Conservation (phyloP, 139 green algal genomes). For the Pseudopediastrum boryanum region DNA sequence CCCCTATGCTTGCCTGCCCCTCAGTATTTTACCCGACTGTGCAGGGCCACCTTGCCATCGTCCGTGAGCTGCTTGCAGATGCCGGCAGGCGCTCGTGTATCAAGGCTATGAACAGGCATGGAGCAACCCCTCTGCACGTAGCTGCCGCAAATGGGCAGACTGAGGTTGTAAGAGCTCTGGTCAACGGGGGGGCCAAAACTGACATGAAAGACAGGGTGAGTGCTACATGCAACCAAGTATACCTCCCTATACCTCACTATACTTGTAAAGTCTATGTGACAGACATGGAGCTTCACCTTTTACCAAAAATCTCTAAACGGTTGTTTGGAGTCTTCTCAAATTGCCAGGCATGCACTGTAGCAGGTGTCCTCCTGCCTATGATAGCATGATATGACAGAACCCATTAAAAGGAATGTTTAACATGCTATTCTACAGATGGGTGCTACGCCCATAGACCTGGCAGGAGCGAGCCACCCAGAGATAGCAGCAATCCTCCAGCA, state of each 20-base stretch:
- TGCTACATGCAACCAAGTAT: too few relatives aligned
- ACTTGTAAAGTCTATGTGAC: too few relatives aligned
- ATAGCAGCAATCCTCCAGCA: conserved; percentile 5
- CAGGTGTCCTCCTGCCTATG: too few relatives aligned
- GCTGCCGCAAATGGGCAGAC: conserved; percentile 31
- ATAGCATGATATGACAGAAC: too few relatives aligned
- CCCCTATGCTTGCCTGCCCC: neutral
- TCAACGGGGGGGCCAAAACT: conserved; percentile 30
- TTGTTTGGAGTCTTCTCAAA: too few relatives aligned
- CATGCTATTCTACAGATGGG: too few relatives aligned
- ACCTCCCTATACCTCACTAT: too few relatives aligned
- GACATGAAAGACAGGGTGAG: conserved; percentile 48
- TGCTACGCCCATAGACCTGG: too few relatives aligned
- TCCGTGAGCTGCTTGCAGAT: conserved; percentile 31
- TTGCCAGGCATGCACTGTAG: too few relatives aligned
- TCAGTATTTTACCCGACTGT: neutral
- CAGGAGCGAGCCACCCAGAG: neutral
- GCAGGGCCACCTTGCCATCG: conserved; percentile 11
- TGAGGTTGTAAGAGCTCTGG: conserved; percentile 27
- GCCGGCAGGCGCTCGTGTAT: conserved; percentile 25
- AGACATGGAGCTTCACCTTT: too few relatives aligned
- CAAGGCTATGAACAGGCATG: conserved; percentile 29
- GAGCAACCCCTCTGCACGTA: conserved; percentile 44
- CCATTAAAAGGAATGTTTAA: too few relatives aligned
- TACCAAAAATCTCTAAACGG: too few relatives aligned